These are phyloP conservation scores for Lentinus brumalis DNA, from an alignment of 768 basidiomycete genomes.

Conservation along the genomic window DNA sequence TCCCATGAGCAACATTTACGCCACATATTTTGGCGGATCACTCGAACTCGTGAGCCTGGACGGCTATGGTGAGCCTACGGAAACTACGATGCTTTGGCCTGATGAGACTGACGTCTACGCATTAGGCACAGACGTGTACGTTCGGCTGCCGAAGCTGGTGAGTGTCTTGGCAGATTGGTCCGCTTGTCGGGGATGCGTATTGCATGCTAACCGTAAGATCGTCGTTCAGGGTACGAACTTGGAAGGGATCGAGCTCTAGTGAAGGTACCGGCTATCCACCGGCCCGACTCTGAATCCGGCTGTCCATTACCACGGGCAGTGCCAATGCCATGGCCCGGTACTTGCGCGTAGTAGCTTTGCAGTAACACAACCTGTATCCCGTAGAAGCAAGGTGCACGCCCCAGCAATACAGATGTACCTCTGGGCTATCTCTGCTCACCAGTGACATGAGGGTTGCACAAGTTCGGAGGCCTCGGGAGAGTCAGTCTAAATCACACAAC, in stretches of 20 bases:
- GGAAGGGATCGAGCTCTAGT: slow-evolving; percentile 77
- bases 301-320: no score
- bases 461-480: no score
- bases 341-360: no score
- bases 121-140: slow-evolving; percentile 79
- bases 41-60: slow-evolving; percentile 78
- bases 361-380: no score
- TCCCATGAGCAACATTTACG: slow-evolving; percentile 88
- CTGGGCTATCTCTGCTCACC: no score
- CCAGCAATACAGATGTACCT: no score
- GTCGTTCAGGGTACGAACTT: slow-evolving; percentile 72
- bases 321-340: no score
- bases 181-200: background rate
- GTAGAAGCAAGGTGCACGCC: no score
- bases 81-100: background rate
- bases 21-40: slow-evolving; percentile 86
- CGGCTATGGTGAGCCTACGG: slow-evolving; percentile 67
- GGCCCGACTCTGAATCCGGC: background rate
- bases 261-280: background rate
- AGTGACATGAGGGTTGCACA: no score
- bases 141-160: slow-evolving; percentile 80
- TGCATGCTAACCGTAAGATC: background rate
- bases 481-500: no score
- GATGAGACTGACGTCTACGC: background rate
- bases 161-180: background rate